Percentiles rank a stretch among this genome's conserved stretches.
These are phyloP conservation scores for Rhodosporidiobolus sp. DNA, from an alignment of 768 basidiomycete genomes.

Conservation along the genomic window DNA sequence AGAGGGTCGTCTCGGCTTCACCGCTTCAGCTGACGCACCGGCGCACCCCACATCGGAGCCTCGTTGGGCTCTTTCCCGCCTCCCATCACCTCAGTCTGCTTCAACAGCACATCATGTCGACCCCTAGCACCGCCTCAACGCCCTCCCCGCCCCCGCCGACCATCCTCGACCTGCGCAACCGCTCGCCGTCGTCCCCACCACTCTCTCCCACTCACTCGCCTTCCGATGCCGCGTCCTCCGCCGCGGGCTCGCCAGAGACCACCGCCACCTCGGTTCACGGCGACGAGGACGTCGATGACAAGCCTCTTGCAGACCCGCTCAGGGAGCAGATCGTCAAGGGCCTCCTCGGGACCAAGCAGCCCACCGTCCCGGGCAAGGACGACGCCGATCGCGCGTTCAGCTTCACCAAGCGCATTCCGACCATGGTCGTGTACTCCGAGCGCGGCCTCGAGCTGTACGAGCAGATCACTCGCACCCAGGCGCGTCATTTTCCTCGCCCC, in stretches of 20 bases:
- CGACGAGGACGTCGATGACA: not conserved
- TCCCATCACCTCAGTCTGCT: not conserved
- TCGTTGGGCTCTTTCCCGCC: too few relatives aligned
- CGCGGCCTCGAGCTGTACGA: constrained; percentile 81
- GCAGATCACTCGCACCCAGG: constrained; percentile 65
- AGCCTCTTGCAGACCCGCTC: constrained; percentile 18
- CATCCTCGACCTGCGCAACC: constrained; percentile 21
- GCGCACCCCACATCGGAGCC: too few relatives aligned
- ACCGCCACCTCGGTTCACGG: not conserved
- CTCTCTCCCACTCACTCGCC: not conserved
- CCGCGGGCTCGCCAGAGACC: not conserved
- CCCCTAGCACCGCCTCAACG: not conserved
- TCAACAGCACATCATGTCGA: not conserved
- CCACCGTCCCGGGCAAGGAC: constrained; percentile 18
- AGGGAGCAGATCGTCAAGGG: constrained; percentile 27
- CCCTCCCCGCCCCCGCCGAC: constrained; percentile 1
- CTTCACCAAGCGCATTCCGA: constrained; percentile 34
- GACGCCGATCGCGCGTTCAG: constrained; percentile 14
- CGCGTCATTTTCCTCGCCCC: not conserved
- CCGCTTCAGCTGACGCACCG: too few relatives aligned
- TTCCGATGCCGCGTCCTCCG: not conserved
- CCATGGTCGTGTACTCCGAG: constrained; percentile 76
- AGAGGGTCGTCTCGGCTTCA: too few relatives aligned
- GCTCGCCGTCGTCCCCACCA: not conserved
- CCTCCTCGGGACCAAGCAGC: constrained; percentile 1